Evolutionary conservation across 345 rosid genomes (phyloP), one percentile per base, ranked within the genome.

Genomic region (Melastoma malabathricum): DNA sequence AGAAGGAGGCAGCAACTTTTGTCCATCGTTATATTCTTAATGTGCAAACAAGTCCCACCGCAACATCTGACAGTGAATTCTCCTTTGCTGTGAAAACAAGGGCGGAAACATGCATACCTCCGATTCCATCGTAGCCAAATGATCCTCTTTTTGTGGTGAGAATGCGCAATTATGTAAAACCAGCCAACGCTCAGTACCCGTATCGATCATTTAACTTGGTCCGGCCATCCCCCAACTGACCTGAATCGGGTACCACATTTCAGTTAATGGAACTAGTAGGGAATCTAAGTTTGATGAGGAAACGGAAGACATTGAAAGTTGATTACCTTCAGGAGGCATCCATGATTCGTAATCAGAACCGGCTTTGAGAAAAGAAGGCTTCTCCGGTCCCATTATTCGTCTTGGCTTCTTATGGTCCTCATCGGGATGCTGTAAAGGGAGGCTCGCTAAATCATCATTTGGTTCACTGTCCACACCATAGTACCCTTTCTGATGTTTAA

Each of bases 141-240:
- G 38, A 10, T 29, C 3, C 1, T 29, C 5, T 29, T 12, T 20
- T 17, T n/a, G 13, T 17, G 19, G 10, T 20, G 20, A 39, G 46
- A 53, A 19, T 29, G 16, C 6, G 17, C 27, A 44, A 12, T 22
- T 13, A 19, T 14, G 44, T 15, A 7, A 43, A 41, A 48, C 23
- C 18, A 50, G 31, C n/a, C 15, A 45, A 15, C 23, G 4, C 58
- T 80, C 68, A 90, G 52, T 87, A 92, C 15, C 98, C 98, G 48
- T 54, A 75, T 16, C 86, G 83, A 38, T 92, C 95, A 61, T 92
- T 92, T 38, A 87, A 72, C 47, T 86, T 66, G 0, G 98, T 92
- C 61, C 94, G 72, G 22, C 98, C 95, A 64, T 92, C 97, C 48
- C 96, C 98, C 13, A 93, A 82, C 80, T 92, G 98, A 27, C 97